phyloP scores from a whole-genome alignment of 495 filamentous ascomycete genomes.

The Aspergillus mulundensis region DNA sequence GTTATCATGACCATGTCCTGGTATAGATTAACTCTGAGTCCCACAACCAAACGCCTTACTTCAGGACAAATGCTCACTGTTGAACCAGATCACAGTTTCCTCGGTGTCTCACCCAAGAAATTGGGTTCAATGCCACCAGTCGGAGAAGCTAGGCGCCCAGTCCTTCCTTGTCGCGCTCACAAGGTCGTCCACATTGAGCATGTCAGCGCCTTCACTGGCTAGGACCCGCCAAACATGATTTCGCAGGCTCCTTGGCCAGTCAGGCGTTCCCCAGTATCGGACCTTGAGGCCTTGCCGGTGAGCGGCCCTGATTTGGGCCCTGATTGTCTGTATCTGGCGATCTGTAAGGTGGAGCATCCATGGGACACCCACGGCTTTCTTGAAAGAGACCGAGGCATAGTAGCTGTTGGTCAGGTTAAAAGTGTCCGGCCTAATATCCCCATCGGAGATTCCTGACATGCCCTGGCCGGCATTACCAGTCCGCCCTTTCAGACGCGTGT shows the following conservation, averaged over 20 bases:
- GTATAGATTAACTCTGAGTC: neutral
- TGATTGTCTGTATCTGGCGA: constrained; percentile 57
- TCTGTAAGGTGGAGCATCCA: constrained; percentile 39
- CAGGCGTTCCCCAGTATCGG: constrained; percentile 75
- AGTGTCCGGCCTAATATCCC: constrained; percentile 33
- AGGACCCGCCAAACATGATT: constrained; percentile 73
- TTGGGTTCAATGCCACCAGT: constrained; percentile 32
- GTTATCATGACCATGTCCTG: neutral
- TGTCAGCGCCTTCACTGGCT: constrained; percentile 66
- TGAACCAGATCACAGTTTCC: neutral
- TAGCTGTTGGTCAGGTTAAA: constrained; percentile 46
- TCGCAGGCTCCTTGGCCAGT: constrained; percentile 69
- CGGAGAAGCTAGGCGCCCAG: constrained; percentile 39
- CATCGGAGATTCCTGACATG: constrained; percentile 29
- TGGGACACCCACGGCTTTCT: constrained; percentile 34
- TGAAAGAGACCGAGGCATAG: constrained; percentile 45
- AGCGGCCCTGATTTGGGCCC: constrained; percentile 63
- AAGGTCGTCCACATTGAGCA: constrained; percentile 80
- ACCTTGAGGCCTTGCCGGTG: constrained; percentile 65
- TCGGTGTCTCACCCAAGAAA: neutral
- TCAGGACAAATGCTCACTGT: neutral
- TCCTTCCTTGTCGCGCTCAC: constrained; percentile 44
- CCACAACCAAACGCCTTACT: neutral
- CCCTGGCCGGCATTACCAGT: constrained; percentile 31
- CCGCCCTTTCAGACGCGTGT: neutral